These are phyloP conservation scores for Sporothrix pallida DNA, from an alignment of 2,329 filamentous ascomycete genomes.

Conservation along the genomic window DNA sequence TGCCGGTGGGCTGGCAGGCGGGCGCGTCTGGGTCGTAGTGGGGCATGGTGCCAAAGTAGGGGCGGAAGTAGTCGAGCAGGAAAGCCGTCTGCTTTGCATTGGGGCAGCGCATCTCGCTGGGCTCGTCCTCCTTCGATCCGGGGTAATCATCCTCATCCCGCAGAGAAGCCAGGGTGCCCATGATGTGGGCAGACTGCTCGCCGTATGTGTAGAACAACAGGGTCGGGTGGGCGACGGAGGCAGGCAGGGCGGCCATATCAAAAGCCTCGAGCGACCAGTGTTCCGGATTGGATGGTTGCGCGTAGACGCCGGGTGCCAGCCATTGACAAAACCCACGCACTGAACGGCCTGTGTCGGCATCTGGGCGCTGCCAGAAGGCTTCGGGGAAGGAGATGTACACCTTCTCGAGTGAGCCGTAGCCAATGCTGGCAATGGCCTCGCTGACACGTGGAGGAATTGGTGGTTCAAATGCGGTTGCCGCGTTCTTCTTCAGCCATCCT, in stretches of 20 bases:
- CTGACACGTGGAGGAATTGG: slow-evolving; percentile 62
- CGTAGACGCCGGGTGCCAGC: slow-evolving; percentile 70
- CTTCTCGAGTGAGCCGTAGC: slow-evolving; percentile 71
- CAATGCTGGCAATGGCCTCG: slow-evolving; percentile 66
- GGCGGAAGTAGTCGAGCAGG: slow-evolving; percentile 71
- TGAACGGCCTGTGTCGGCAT: slow-evolving; percentile 48
- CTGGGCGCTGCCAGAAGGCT: slow-evolving; percentile 70
- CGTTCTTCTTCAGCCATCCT: slow-evolving; percentile 69
- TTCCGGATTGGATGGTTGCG: slow-evolving; percentile 62
- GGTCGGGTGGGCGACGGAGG: slow-evolving; percentile 70
- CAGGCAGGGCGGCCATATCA: slow-evolving; percentile 72
- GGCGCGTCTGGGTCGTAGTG: slow-evolving; percentile 62
- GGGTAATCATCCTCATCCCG: neutral
- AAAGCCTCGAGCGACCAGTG: slow-evolving; percentile 78
- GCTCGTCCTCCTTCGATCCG: neutral
- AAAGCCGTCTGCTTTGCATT: slow-evolving; percentile 58
- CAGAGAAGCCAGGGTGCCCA: slow-evolving; percentile 51
- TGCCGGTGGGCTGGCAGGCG: slow-evolving; percentile 66
- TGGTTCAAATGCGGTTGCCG: slow-evolving; percentile 63
- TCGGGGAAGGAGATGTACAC: slow-evolving; percentile 72
- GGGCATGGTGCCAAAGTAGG: slow-evolving; percentile 78
- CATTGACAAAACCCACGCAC: slow-evolving; percentile 76
- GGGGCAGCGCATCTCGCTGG: slow-evolving; percentile 39
- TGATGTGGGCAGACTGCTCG: slow-evolving; percentile 63
- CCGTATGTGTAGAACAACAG: slow-evolving; percentile 84